Base-by-base conservation (phyloP, 1,284 basidiomycete genomes). In the Microbotryum violaceum region DNA sequence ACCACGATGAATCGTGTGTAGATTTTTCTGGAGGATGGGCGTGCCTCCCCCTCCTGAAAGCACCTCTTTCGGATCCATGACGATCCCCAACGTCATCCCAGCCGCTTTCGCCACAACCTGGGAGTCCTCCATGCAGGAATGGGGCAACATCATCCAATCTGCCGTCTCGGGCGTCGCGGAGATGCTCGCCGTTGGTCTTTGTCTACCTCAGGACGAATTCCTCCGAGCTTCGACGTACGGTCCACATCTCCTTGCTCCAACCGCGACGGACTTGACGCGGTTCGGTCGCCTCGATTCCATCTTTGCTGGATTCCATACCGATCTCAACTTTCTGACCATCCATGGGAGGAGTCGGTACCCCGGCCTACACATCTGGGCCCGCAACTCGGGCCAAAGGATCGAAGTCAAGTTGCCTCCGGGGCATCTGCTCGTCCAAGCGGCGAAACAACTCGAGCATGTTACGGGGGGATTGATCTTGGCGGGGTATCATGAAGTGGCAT, bases 381-480 rank as follows among this genome's bases (percentile, higher is more conserved):
- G 91, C 27, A 94, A 96, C 72, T 85, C 86, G 0, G 91, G 91
- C 27, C 90, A 88, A 74, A 83, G 88, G 14, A 89, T 94, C 62
- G 79, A 85, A 3, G 90, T 92, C 31, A 82, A 80, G 70, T 89
- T 94, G 57, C 90, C 85, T 0, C 77, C 83, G 0, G 82, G 78
- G 6, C 76, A 76, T 67, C 67, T 80, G n/a, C 65, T 80, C 20
- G 78, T 93, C 0, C 91, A 96, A 75, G 90, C 91, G 3, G 91
- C 90, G 49, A 93, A 91, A 75, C 91, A 94, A 73, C 81, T 94
- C 9, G 91, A 94, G 46, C 89, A 92, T 76, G 77, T 92, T 57
- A 88, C 84, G 21, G 90, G 88, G 7, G 91, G 91, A 0, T 77
- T 92, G 21, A 83, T 96, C 73, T 88, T 88, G 71, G 91, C 73